Evolutionary conservation across 495 filamentous ascomycete species (phyloP), one percentile per base, ranked within the genome.

Genomic region (Trichoderma erinaceum): DNA sequence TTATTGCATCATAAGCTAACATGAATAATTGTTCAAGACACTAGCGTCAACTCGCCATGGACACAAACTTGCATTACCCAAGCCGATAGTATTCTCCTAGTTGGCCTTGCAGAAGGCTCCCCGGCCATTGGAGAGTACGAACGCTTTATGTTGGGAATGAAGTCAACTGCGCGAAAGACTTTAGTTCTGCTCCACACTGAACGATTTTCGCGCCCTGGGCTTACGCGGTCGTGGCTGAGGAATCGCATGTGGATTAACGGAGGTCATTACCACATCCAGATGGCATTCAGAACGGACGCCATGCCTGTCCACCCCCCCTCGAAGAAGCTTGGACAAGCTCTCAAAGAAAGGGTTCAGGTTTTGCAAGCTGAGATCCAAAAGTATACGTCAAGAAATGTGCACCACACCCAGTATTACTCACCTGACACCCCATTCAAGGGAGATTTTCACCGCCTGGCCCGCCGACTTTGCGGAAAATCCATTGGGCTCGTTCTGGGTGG

Each of bases 171-270:
- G 0, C 84, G 93, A 44, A 99, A 98, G 76, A 93, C 96, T 73
- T 82, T 99, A 11, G 93, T 99, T 1, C 78, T 99, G n/a, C 80
- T 99, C 4, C 95, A 99, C 77, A 83, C 91, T 0, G 96, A 99
- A 72, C 85, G 96, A 44, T 97, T 94, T 75, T 96, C 90, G 68
- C 83, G 84, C 1, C 87, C 92, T 25, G 95, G 95, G 0, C 73
- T 96, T 29, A 97, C 94, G 0, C 82, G 95, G 46, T 85, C 86
- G 61, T 99, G 95, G 95, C 82, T 99, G 25, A 89, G 92, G 72
- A 97, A 97, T 74, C 89, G 95, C 0, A 85, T 96, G 67, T 99
- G 95, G 95, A 92, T 99, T 72, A 99, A 97, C 72, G 95, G 95
- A n/a, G 92, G 95, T 48, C 96, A 99, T 76, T 94, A 97, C 74